Base-by-base conservation (phyloP, 495 filamentous ascomycete genomes). In the Penicillium canescens region DNA sequence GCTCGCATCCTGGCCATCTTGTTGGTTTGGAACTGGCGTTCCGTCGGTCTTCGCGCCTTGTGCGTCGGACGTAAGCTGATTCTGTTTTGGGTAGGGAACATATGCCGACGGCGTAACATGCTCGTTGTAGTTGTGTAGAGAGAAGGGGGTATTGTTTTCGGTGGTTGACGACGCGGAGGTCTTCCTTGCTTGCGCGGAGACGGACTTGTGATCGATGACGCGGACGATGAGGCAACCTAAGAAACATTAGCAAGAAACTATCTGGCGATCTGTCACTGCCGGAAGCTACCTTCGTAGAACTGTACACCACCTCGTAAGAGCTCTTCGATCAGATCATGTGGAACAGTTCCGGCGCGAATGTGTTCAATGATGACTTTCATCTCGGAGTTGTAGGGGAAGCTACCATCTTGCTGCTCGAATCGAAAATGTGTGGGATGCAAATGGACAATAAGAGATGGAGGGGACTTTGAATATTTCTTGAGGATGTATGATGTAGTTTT, bases 321-420 rank as follows among this genome's bases (percentile, higher is more conserved):
- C 58, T 89, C 88, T 48, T 88, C 85, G 24, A 90, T 75, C 71
- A 90, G 82, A 66, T 90, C 85, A 63, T 90, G 86, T 23, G 87
- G 87, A 50, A 91, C 77, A 10, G 85, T 89, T 51, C 81, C 74
- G 6, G 71, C 70, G 55, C 74, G 80, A 26, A 98, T 61, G 69
- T 96, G 90, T 58, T 93, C 85, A 21, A 97, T 75, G 35, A 96
- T 82, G 50, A 89, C 70, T 60, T 81, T 84, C 91, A 98, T 96
- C 42, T 93, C 89, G 6, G 92, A 96, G 56, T 87, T 88, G 67
- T 97, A 97, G 2, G 81, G 76, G 58, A 96, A 96, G 65, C 86
- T 89, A 55, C 92, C 91, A 69, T 97, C 91, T 72, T 96, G 92
- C 54, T 91, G 84, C 57, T 98, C 94, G 69, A 99, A 96, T 43